Conservation (phyloP, 192 early-diverging fungal genomes). For the Entophlyctis luteolus region DNA sequence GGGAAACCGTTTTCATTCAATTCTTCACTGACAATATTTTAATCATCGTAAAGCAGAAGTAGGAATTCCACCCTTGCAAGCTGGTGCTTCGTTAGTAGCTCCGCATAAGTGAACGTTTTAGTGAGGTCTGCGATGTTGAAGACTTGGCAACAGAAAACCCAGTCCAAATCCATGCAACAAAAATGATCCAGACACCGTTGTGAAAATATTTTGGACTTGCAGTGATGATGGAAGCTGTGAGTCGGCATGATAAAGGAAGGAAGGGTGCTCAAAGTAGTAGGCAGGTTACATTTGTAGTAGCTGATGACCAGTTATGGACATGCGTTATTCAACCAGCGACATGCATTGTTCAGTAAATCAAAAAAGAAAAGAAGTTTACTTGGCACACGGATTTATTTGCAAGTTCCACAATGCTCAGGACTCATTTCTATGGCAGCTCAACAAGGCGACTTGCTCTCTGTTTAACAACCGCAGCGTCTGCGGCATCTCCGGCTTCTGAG, state of each 20-base stretch:
- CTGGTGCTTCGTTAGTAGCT: constrained; percentile 53
- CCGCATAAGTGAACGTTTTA: constrained; percentile 60
- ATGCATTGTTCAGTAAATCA: no score
- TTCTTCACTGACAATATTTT: constrained; percentile 55
- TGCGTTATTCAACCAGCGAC: constrained; percentile 17
- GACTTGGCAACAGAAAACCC: constrained; percentile 39
- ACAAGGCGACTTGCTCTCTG: no score
- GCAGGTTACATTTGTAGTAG: no score
- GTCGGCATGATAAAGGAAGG: neutral
- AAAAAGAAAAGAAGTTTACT: no score
- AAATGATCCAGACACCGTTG: constrained; percentile 62
- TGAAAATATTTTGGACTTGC: constrained; percentile 59
- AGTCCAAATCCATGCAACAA: no score
- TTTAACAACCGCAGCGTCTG: no score
- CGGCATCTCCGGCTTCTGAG: no score
- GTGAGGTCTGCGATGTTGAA: constrained; percentile 66
- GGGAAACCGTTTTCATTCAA: constrained; percentile 55
- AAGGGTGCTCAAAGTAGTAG: no score
- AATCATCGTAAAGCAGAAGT: constrained; percentile 51
- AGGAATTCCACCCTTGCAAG: constrained; percentile 42
- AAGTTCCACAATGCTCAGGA: no score
- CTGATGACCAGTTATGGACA: constrained; percentile 15
- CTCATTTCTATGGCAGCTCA: no score
- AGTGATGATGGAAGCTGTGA: neutral
- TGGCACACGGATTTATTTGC: no score